Evolutionary conservation across 2,329 filamentous ascomycete genomes (phyloP).

Genomic region (Colletotrichum sp.): DNA sequence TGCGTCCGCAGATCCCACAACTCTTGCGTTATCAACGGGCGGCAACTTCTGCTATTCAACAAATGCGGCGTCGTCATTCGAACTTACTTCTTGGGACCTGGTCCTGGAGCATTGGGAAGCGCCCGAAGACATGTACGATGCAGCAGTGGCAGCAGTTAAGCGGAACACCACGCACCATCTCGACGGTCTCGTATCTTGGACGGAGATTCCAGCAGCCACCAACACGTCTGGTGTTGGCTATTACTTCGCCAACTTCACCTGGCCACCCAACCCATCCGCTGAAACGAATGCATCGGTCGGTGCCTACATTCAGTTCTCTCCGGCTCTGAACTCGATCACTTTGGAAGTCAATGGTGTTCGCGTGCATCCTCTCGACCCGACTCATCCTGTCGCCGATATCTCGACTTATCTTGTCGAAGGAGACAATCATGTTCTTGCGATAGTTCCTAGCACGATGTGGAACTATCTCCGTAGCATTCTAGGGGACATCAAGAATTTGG

Average conservation of each 20-base stretch:
- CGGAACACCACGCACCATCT: slow-evolving; percentile 7
- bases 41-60: neutral
- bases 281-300: neutral
- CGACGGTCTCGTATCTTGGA: neutral
- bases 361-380: neutral
- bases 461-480: slow-evolving; percentile 1
- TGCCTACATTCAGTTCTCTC: slow-evolving; percentile 1
- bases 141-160: neutral
- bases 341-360: neutral
- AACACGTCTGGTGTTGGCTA: slow-evolving; percentile 13
- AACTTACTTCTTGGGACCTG: neutral
- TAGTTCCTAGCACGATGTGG: slow-evolving; percentile 12
- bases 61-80: neutral
- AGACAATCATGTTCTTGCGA: neutral
- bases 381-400: neutral
- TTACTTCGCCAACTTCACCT: slow-evolving; percentile 5
- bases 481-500: neutral
- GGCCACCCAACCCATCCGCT: neutral
- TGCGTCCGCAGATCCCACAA: neutral
- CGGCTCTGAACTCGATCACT: neutral
- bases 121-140: neutral
- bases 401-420: neutral
- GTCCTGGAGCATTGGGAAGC: slow-evolving; percentile 13
- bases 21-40: neutral
- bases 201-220: neutral